Conservation (phyloP, 129 eudicot species). For the Flaveria sonorensis region DNA sequence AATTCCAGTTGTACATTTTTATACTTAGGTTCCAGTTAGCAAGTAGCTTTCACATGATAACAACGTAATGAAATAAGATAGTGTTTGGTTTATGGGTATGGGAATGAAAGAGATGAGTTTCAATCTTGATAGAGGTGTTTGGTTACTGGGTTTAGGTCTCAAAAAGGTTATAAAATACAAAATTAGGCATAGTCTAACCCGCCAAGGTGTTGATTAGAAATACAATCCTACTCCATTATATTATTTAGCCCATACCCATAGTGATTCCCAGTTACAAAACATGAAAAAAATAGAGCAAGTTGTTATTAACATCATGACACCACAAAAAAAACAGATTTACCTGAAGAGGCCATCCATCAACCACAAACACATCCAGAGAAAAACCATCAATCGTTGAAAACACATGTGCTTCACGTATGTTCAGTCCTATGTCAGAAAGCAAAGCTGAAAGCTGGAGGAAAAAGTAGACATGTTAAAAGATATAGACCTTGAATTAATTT, state of each 20-base stretch:
- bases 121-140: not conserved
- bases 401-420: conserved; percentile 97
- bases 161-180: not conserved
- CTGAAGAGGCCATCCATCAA: conserved; percentile 91
- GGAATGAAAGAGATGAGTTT: not conserved
- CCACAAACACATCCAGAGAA: conserved; percentile 94
- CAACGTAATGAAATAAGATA: not conserved
- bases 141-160: not conserved
- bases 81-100: not conserved
- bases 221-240: not conserved
- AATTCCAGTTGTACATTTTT: not conserved
- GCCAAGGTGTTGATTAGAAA: not conserved
- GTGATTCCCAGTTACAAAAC: not conserved
- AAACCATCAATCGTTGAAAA: conserved; percentile 95
- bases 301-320: conserved; percentile 5
- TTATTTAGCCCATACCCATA: not conserved
- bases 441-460: conserved; percentile 73
- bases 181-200: not conserved
- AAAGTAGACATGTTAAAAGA: conserved; percentile 7
- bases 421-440: conserved; percentile 91
- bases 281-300: not conserved
- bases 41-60: conserved; percentile 15
- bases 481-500: not conserved
- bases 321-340: conserved; percentile 40
- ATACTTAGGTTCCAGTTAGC: not conserved